phyloP scores from a whole-genome alignment of 2,329 filamentous ascomycete genomes.

The Exophiala mesophila region DNA sequence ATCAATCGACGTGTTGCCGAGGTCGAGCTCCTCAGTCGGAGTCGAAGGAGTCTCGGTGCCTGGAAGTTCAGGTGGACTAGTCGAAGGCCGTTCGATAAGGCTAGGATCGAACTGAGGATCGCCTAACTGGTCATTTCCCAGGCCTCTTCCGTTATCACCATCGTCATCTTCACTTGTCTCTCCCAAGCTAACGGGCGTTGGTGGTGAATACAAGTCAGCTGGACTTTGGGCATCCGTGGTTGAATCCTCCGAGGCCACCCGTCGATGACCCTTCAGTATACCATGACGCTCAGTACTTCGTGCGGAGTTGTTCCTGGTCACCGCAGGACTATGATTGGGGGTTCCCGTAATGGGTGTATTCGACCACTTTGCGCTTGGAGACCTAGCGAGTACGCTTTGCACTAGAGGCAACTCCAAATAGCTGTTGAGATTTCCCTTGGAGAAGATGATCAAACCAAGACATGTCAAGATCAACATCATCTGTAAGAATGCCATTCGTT shows the following conservation, averaged over 20 bases:
- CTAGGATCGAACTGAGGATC: conserved; percentile 26
- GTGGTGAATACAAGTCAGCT: conserved; percentile 21
- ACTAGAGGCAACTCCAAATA: conserved; percentile 45
- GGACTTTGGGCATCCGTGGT: conserved; percentile 14
- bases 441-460: conserved; percentile 80
- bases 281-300: conserved; percentile 12
- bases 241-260: conserved; percentile 23
- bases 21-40: conserved; percentile 1
- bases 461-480: conserved; percentile 81
- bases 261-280: conserved; percentile 24
- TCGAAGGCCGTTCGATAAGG: conserved; percentile 24
- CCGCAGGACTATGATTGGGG: conserved; percentile 12
- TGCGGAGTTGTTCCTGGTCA: conserved; percentile 16
- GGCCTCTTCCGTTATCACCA: conserved; percentile 7
- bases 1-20: conserved; percentile 15
- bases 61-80: conserved; percentile 21
- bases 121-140: conserved; percentile 7
- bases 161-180: conserved; percentile 19
- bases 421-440: conserved; percentile 37
- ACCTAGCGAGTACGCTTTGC: conserved; percentile 43
- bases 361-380: conserved; percentile 33
- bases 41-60: conserved; percentile 9
- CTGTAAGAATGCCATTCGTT: conserved; percentile 90
- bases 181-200: conserved; percentile 24
- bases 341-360: conserved; percentile 17